Base-by-base conservation (phyloP, 352 stramenopile species). In the Globisporangium irregulare region DNA sequence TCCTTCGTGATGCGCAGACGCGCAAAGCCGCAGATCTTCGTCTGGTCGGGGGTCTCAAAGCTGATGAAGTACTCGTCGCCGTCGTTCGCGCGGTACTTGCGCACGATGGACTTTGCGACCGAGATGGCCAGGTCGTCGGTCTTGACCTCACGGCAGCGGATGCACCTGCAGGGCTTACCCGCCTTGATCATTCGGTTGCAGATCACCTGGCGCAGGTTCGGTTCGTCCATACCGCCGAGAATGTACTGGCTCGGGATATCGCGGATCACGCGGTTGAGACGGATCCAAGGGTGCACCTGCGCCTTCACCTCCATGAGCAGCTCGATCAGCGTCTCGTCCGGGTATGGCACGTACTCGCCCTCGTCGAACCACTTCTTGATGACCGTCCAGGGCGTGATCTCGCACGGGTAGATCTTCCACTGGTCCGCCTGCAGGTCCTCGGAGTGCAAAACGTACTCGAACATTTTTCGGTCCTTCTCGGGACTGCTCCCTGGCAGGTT, bases 401-500 rank as follows among this genome's bases (percentile, higher is more conserved):
- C 92, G 72, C 91, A 98, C 51, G 93, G 93, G 38, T 98, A 98
- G 74, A 98, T 98, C 80, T 98, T 98, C 93, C 92, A 98, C 75
- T 98, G 92, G 66, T 98, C 93, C 0, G 92, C 91, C 70, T 98
- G 92, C n/a, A 98, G 78, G 62, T 97, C 78, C 7, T 89, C 79
- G 36, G 92, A 94, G 36, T 88, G 68, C 48, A 98, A 71, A 20
- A 98, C 88, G 51, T 93, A 92, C 20, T 97, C 84, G 68, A 98
- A 98, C 93, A 98, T 98, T 20, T 74, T 66, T 22, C 80, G 80
- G 72, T 98, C 93, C 50, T 89, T 86, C 32, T 93, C 91, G 0
- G 86, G 76, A 38, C 87, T 82, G 29, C 87, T 92, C 1, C 92
- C 93, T 1, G 93, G 93, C 29, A 98, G 70, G 65, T 98, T 98